Percentiles rank a stretch among this genome's conserved stretches.
These are phyloP conservation scores for Tricholoma furcatifolium DNA, from an alignment of 768 basidiomycete genomes.

Conservation along the genomic window DNA sequence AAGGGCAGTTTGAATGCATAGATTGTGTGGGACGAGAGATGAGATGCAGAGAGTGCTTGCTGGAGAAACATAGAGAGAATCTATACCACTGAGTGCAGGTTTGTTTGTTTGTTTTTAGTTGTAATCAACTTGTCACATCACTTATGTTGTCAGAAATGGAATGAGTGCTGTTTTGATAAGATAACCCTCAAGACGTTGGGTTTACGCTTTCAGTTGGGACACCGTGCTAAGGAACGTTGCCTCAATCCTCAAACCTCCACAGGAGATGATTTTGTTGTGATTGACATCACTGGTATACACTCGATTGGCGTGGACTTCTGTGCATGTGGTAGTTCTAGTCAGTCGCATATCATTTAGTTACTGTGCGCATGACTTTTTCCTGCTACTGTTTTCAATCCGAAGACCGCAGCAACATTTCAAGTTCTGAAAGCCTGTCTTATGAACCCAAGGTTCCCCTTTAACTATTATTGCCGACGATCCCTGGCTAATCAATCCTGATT, in stretches of 20 bases:
- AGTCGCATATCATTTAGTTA: slow-evolving; percentile 24
- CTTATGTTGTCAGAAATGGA: slow-evolving; percentile 5
- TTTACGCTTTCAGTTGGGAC: slow-evolving; percentile 27
- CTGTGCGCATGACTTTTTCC: slow-evolving; percentile 29
- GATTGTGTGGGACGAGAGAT: neutral
- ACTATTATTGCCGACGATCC: no score
- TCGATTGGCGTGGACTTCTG: slow-evolving; percentile 29
- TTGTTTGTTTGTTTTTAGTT: neutral
- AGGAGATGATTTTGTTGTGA: slow-evolving; percentile 26
- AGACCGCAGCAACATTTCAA: no score
- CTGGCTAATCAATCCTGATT: no score
- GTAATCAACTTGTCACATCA: no score
- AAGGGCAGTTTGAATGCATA: slow-evolving; percentile 5
- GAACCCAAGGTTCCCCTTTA: no score
- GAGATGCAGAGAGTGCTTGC: neutral
- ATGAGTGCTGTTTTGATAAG: slow-evolving; percentile 2
- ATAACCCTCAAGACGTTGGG: slow-evolving; percentile 21
- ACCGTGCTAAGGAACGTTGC: slow-evolving; percentile 16
- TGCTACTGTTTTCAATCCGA: slow-evolving; percentile 26
- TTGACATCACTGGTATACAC: slow-evolving; percentile 32
- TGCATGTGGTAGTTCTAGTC: slow-evolving; percentile 19
- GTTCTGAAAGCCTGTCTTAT: slow-evolving; percentile 24
- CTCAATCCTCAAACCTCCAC: slow-evolving; percentile 2
- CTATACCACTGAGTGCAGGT: slow-evolving; percentile 7
- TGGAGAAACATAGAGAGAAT: neutral